Evolutionary conservation across 164 flowering plant species (phyloP).

Genomic region (Liriodendron chinense): DNA sequence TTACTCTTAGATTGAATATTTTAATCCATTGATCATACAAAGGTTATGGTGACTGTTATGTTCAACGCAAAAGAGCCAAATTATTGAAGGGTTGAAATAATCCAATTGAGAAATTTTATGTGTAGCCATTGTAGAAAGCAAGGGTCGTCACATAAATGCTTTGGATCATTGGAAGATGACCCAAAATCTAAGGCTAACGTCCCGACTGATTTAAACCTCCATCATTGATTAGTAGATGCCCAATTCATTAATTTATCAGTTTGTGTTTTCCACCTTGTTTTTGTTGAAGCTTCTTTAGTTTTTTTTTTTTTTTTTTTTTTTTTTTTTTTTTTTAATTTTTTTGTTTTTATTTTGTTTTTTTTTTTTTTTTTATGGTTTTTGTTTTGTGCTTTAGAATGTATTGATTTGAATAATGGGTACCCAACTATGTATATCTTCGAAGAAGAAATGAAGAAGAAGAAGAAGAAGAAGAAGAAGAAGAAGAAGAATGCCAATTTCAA

Average conservation of each 20-base stretch:
- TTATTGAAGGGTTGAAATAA: no score
- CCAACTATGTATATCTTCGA: background rate
- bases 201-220: no score
- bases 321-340: background rate
- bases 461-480: no score
- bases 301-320: background rate
- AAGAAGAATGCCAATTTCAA: background rate
- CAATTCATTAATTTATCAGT: background rate
- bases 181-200: no score
- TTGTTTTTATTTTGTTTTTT: background rate
- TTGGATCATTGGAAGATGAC: no score
- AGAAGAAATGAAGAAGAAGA: background rate
- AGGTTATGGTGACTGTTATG: no score
- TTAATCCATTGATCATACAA: no score
- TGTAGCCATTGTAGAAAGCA: no score
- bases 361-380: background rate
- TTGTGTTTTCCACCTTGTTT: background rate
- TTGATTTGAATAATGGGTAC: background rate
- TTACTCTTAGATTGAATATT: background rate
- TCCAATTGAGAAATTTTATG: no score
- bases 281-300: background rate
- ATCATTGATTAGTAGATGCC: no score
- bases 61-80: no score
- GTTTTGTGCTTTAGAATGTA: background rate
- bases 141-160: no score